Percentiles rank a stretch among this genome's conserved stretches.
Conservation (phyloP, 176 grass and related monocot genomes). For the Triticum urartu region DNA sequence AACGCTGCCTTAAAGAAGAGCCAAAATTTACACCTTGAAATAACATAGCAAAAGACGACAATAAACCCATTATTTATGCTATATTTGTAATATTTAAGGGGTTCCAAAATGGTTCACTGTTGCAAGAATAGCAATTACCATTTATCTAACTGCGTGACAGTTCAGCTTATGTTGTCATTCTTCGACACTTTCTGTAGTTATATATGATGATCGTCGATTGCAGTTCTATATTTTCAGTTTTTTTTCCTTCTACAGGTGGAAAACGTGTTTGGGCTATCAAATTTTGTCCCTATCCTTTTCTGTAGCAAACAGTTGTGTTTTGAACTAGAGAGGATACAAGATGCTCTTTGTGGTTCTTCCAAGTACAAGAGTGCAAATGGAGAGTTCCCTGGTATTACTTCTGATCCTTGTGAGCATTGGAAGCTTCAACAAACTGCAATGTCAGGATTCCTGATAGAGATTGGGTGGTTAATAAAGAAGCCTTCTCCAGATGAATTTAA, state of each 20-base stretch:
- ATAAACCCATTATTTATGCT: background rate
- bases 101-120: background rate
- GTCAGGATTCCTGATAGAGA: constrained; percentile 72
- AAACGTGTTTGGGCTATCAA: constrained; percentile 87
- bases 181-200: constrained; percentile 23
- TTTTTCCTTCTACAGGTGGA: constrained; percentile 65
- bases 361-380: constrained; percentile 17
- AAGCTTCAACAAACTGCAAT: constrained; percentile 50
- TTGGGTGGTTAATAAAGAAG: constrained; percentile 86
- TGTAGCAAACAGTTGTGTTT: constrained; percentile 77
- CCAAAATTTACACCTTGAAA: background rate
- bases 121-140: background rate
- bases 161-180: constrained; percentile 10
- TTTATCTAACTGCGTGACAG: constrained; percentile 7
- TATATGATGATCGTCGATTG: background rate
- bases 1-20: too few species aligned
- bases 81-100: background rate
- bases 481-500: constrained; percentile 51
- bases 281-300: constrained; percentile 87
- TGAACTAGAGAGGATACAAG: constrained; percentile 75
- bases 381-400: constrained; percentile 23
- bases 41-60: background rate
- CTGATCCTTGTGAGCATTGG: constrained; percentile 24
- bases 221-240: background rate
- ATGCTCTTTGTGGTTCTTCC: constrained; percentile 33